phyloP scores from a whole-genome alignment of 441 rosid species.

The Populus hybrid region DNA sequence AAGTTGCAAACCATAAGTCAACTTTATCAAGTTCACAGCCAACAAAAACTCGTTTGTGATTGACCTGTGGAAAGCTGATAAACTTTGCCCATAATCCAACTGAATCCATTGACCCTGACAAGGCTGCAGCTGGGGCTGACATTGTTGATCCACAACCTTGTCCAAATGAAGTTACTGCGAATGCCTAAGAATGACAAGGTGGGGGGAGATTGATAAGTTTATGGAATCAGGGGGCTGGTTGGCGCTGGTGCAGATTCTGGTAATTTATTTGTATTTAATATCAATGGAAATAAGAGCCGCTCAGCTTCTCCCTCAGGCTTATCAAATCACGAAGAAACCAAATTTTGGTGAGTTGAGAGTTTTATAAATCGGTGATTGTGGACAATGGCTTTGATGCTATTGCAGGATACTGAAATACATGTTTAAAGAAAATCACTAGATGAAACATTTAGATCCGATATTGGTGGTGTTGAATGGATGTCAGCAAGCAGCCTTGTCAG shows the following conservation, averaged over 20 bases:
- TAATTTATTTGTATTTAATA: constrained; percentile 17
- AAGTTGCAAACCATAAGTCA: constrained; percentile 22
- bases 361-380: constrained; percentile 22
- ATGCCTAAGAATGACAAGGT: constrained; percentile 20
- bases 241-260: constrained; percentile 16
- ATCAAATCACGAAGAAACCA: constrained; percentile 30
- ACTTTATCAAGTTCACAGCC: constrained; percentile 27
- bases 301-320: constrained; percentile 28
- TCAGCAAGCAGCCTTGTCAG: constrained; percentile 22
- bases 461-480: constrained; percentile 28
- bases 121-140: constrained; percentile 23
- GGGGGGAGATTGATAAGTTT: constrained; percentile 18
- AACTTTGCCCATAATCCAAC: constrained; percentile 12
- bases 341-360: constrained; percentile 27
- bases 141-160: constrained; percentile 24
- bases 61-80: constrained; percentile 23
- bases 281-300: constrained; percentile 33
- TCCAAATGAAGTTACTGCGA: constrained; percentile 22
- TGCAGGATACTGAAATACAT: too few species aligned
- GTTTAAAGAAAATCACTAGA: constrained; percentile 16
- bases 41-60: constrained; percentile 17
- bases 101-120: constrained; percentile 30
- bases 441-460: constrained; percentile 23
- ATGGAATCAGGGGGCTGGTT: constrained; percentile 21
- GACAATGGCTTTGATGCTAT: constrained; percentile 20